phyloP scores from a whole-genome alignment of 371 early-diverging fungal genomes.

The Mortierella sp. region DNA sequence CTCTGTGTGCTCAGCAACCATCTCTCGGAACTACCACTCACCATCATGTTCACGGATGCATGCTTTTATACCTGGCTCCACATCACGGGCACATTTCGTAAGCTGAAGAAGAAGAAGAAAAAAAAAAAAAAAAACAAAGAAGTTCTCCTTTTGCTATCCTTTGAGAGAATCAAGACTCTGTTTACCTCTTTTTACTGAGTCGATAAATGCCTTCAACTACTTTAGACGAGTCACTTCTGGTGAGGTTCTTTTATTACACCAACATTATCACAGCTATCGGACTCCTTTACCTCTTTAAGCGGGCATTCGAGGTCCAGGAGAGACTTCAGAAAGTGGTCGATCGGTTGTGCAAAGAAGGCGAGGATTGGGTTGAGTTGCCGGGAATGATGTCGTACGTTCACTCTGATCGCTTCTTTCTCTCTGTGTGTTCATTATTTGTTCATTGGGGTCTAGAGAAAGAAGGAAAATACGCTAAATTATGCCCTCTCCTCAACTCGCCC shows the following conservation, averaged over 20 bases:
- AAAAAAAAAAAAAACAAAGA: not conserved
- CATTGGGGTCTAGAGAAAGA: too few relatives aligned
- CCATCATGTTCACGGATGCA: conserved; percentile 9
- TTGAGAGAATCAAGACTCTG: too few relatives aligned
- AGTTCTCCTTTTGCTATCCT: not conserved
- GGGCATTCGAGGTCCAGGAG: conserved; percentile 7
- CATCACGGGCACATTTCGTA: conserved; percentile 13
- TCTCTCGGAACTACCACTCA: conserved; percentile 9
- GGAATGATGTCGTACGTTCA: conserved; percentile 6
- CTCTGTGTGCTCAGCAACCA: conserved; percentile 8
- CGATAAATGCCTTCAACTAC: too few relatives aligned
- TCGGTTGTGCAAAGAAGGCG: conserved; percentile 3
- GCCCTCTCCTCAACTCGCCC: not conserved
- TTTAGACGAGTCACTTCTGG: conserved; percentile 4
- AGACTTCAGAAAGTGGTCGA: not conserved
- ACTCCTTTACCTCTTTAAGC: conserved; percentile 6
- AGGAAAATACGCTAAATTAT: too few relatives aligned
- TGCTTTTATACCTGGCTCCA: conserved; percentile 11
- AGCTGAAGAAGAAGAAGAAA: not conserved
- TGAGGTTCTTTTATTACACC: conserved; percentile 12
- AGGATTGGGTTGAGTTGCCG: conserved; percentile 4
- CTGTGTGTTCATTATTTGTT: not conserved
- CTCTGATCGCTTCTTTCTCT: too few relatives aligned
- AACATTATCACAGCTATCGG: conserved; percentile 10
- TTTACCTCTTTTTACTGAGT: too few relatives aligned